Base-by-base conservation (phyloP, 306 rosid species). In the Cotoneaster glaucophyllus region DNA sequence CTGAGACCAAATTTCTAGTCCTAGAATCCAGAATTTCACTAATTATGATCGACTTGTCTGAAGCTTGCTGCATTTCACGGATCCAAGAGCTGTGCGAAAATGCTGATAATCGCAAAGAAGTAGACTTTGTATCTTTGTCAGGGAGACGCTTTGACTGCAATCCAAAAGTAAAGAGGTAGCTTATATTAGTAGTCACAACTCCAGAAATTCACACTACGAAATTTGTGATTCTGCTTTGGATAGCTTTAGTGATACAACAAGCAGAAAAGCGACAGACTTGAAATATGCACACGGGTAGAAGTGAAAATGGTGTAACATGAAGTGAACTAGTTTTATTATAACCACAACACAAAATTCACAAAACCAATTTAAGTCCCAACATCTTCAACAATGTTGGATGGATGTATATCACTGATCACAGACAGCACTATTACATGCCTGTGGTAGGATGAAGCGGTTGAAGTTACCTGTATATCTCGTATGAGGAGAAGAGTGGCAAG, bases 21-120 rank as follows among this genome's bases (percentile, higher is more conserved):
- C 98, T 85, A 71, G 98, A 95, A 83, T 95, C 98, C 79, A 95
- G 86, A 70, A 95, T 95, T 82, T 95, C 98, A 84, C 98, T 95
- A 39, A 95, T 92, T 78, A 95, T 95, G 78, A 95, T 95, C 68
- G 98, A 95, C 78, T 74, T 87, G 82, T 92, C 93, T 6, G 98
- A 95, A 39, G 98, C 98, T 84, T 90, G 97, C 86, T 94, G 97
- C 97, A 94, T 94, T 89, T 88, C 93, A 9, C 96, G 88, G 75
- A 94, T 89, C 98, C 98, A 94, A 22, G 97, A 90, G 90, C 89
- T 89, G 85, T 92, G 98, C 44, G 92, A 94, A 76, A 94, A 94
- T 74, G 95, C 98, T 48, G 96, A 83, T 67, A 86, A 71, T 78
- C 96, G 79, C 79, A 85, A 75, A 81, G 93, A 82, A 75, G 85